phyloP scores from a whole-genome alignment of 2,329 filamentous ascomycete genomes.

The Ustulina deusta region DNA sequence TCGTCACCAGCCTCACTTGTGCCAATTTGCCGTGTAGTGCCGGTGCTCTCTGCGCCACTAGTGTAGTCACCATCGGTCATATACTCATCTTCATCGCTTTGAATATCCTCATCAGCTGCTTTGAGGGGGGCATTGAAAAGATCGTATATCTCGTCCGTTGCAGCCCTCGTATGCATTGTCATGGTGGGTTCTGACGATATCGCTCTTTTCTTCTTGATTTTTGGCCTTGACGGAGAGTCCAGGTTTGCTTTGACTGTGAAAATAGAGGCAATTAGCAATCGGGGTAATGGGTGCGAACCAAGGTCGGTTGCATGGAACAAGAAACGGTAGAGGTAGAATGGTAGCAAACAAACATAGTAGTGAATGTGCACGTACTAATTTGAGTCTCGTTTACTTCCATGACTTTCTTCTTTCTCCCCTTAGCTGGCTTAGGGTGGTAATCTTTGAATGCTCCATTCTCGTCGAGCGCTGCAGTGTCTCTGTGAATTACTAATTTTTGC shows the following conservation, averaged over 20 bases:
- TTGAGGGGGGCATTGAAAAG: conserved; percentile 90
- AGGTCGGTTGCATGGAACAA: conserved; percentile 8
- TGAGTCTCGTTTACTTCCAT: conserved; percentile 92
- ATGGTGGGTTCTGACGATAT: conserved; percentile 85
- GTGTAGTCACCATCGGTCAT: conserved; percentile 83
- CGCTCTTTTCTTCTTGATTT: conserved; percentile 79
- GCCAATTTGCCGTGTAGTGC: conserved; percentile 75
- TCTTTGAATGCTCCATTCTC: conserved; percentile 69
- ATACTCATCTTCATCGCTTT: conserved; percentile 71
- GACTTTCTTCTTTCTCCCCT: conserved; percentile 78
- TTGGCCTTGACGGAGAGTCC: conserved; percentile 87
- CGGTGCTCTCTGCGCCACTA: conserved; percentile 86
- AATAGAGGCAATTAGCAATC: conserved; percentile 48
- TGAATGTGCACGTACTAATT: conserved; percentile 73
- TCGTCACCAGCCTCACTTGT: conserved; percentile 56
- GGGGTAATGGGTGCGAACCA: conserved; percentile 3
- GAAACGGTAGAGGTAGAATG: neutral
- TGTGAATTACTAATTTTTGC: conserved; percentile 58
- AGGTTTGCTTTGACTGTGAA: conserved; percentile 87
- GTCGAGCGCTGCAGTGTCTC: conserved; percentile 63
- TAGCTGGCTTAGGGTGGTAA: conserved; percentile 56
- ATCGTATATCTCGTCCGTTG: conserved; percentile 96
- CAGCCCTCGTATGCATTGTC: conserved; percentile 95
- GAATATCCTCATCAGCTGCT: conserved; percentile 53
- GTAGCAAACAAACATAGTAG: conserved; percentile 6